Percentiles rank a stretch among this genome's conserved stretches.
Evolutionary conservation across 495 filamentous ascomycete genomes (phyloP).

Genomic region (Podospora fimiseda): DNA sequence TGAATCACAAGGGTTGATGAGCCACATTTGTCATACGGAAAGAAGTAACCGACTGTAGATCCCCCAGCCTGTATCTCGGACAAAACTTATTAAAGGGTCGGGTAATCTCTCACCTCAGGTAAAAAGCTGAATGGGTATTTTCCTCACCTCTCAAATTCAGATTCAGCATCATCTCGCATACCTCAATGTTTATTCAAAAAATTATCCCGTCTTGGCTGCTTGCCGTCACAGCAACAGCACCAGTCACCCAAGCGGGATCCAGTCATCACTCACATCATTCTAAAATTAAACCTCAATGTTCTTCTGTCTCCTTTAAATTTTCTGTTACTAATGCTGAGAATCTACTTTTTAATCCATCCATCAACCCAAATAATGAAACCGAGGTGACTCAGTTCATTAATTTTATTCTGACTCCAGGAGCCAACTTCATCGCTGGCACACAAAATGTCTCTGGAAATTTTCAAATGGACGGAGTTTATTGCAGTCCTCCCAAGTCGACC

Average conservation of each 20-base stretch:
- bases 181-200: too few species aligned
- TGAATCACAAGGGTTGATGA: too few species aligned
- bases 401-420: background rate
- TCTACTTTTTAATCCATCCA: background rate
- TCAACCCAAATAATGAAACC: background rate
- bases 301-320: background rate
- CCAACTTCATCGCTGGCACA: background rate
- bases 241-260: background rate
- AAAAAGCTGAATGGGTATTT: too few species aligned
- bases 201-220: background rate
- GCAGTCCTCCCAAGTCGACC: constrained; percentile 4
- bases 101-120: too few species aligned
- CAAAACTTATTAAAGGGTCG: too few species aligned
- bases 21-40: too few species aligned
- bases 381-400: background rate
- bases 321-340: background rate
- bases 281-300: background rate
- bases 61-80: too few species aligned
- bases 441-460: constrained; percentile 3
- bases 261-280: too few species aligned
- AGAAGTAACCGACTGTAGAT: too few species aligned
- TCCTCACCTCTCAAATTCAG: too few species aligned
- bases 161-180: too few species aligned
- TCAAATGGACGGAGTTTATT: constrained; percentile 12
- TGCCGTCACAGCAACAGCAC: background rate